Evolutionary conservation across 257 asterid genomes (phyloP).

Genomic region (Solanum sejunctum): DNA sequence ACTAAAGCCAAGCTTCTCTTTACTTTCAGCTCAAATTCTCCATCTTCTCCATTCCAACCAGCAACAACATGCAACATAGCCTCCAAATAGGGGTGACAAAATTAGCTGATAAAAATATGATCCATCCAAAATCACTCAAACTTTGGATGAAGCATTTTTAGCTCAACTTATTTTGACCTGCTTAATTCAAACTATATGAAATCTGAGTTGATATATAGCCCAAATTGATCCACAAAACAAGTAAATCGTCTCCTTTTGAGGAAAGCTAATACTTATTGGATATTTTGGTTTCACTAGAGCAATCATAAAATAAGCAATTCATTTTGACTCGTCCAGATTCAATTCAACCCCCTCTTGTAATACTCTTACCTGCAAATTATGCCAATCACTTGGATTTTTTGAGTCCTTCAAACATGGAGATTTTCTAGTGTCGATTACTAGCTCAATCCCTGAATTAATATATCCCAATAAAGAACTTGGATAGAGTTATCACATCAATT

Average conservation of each 20-base stretch:
- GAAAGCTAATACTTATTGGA: too few species aligned
- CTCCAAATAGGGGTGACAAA: conserved; percentile 24
- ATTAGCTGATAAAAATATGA: neutral
- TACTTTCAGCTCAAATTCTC: conserved; percentile 50
- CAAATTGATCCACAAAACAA: neutral
- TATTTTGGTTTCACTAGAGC: too few species aligned
- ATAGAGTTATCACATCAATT: conserved; percentile 60
- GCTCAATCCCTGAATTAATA: conserved; percentile 28
- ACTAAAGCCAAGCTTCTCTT: conserved; percentile 68
- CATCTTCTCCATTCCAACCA: conserved; percentile 68
- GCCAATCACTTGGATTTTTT: conserved; percentile 68
- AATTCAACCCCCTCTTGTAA: neutral
- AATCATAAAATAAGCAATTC: too few species aligned
- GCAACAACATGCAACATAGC: conserved; percentile 66
- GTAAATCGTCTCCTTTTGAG: too few species aligned
- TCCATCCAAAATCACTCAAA: neutral
- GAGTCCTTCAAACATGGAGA: conserved; percentile 56
- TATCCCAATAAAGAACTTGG: conserved; percentile 51
- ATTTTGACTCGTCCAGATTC: neutral
- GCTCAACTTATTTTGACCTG: neutral
- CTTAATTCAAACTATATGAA: too few species aligned
- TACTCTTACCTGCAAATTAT: conserved; percentile 48
- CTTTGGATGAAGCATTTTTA: neutral
- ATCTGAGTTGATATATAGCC: neutral
- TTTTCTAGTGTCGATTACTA: conserved; percentile 50